Evolutionary conservation across 2,329 filamentous ascomycete genomes (phyloP).

Genomic region (Aureobasidium sp.): DNA sequence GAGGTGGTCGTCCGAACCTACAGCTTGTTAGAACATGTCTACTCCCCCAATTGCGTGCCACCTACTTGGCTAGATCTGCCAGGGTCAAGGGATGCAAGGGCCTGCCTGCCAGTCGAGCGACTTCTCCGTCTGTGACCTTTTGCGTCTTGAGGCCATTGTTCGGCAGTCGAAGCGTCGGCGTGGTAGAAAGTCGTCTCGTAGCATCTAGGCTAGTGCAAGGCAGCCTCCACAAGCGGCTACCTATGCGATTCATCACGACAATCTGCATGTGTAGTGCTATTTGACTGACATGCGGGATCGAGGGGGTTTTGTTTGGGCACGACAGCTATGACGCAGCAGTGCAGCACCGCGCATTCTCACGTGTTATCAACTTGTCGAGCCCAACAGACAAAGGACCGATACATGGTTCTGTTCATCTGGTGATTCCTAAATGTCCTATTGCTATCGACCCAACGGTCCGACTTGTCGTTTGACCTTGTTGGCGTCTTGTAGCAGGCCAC

Average conservation of each 20-base stretch:
- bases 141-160: conserved; percentile 27
- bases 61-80: conserved; percentile 78
- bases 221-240: neutral
- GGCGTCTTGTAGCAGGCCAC: neutral
- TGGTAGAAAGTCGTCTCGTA: neutral
- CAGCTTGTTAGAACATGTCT: neutral
- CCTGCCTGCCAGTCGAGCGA: conserved; percentile 67
- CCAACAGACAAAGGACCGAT: neutral
- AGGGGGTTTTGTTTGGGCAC: neutral
- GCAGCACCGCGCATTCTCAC: neutral
- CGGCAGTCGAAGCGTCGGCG: neutral
- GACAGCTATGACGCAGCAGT: conserved; percentile 6
- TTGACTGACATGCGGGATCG: neutral
- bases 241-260: neutral
- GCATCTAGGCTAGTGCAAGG: neutral
- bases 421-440: neutral
- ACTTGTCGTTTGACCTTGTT: neutral
- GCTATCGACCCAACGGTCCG: neutral
- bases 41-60: conserved; percentile 4
- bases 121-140: conserved; percentile 59
- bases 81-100: conserved; percentile 76
- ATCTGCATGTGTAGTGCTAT: neutral
- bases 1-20: conserved; percentile 71
- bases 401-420: neutral
- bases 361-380: neutral